phyloP scores from a whole-genome alignment of 2,329 filamentous ascomycete species.

The Alternaria dauci region DNA sequence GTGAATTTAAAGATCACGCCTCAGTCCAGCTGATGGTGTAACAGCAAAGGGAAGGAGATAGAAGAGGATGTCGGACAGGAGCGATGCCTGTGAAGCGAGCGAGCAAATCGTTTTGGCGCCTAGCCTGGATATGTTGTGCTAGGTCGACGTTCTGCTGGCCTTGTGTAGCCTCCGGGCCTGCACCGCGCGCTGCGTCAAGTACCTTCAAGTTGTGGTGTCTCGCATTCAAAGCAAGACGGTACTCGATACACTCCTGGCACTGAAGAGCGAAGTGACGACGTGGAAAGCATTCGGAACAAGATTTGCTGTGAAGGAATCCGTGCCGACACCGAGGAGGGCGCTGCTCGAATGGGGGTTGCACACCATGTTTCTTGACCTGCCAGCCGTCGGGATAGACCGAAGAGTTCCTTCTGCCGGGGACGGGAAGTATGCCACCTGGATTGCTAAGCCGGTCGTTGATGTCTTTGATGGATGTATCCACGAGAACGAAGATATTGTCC shows the following conservation, averaged over 20 bases:
- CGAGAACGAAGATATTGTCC: background rate
- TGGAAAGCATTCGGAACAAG: background rate
- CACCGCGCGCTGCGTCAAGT: no score
- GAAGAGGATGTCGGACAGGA: background rate
- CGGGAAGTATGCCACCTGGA: background rate
- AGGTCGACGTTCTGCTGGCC: background rate
- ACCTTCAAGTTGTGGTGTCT: no score
- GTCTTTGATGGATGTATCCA: background rate
- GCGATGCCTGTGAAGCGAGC: background rate
- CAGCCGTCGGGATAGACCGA: no score
- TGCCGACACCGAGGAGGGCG: background rate
- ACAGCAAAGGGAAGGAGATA: background rate
- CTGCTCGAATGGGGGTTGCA: background rate
- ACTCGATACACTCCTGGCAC: background rate
- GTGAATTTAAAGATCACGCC: background rate
- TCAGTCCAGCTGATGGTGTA: background rate
- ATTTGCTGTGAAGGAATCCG: background rate
- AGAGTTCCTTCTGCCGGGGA: background rate
- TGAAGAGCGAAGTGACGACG: background rate
- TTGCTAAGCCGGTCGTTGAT: background rate
- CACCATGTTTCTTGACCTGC: no score
- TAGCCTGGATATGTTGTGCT: background rate
- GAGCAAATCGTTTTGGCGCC: background rate
- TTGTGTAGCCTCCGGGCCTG: background rate
- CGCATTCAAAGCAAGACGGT: background rate